Percentiles rank a stretch among this genome's conserved stretches.
Evolutionary conservation across 495 filamentous ascomycete species (phyloP).

Genomic region (Talaromyces thailandensis): DNA sequence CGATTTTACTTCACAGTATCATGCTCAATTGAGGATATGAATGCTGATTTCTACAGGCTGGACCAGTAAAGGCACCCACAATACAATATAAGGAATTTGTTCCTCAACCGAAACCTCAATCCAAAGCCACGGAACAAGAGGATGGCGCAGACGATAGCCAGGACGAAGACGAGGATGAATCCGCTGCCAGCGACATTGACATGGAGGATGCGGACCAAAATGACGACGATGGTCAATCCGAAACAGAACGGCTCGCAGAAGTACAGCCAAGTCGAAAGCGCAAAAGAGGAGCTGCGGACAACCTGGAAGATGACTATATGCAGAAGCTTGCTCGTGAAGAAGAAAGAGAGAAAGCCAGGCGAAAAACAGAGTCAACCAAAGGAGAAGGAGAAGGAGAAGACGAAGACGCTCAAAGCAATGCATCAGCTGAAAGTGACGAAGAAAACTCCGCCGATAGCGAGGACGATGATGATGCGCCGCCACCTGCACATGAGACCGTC

Average conservation of each 20-base stretch:
- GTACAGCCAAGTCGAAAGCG: constrained; percentile 56
- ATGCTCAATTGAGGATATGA: neutral
- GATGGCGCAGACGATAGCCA: constrained; percentile 20
- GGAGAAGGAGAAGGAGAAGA: constrained; percentile 11
- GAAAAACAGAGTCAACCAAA: constrained; percentile 13
- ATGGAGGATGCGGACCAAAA: constrained; percentile 34
- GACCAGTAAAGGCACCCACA: constrained; percentile 53
- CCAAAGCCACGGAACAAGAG: constrained; percentile 9
- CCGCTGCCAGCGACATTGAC: constrained; percentile 30
- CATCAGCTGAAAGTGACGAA: neutral
- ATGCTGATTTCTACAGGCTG: constrained; percentile 41
- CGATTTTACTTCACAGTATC: constrained; percentile 9
- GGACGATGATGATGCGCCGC: constrained; percentile 19
- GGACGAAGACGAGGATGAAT: no score
- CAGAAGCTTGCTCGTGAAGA: constrained; percentile 56
- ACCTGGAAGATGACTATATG: constrained; percentile 78
- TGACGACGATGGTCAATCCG: constrained; percentile 26
- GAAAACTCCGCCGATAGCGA: constrained; percentile 8
- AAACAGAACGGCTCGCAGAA: constrained; percentile 18
- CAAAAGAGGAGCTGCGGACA: constrained; percentile 58
- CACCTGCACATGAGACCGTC: constrained; percentile 52
- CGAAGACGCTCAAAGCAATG: constrained; percentile 9
- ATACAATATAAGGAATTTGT: constrained; percentile 36
- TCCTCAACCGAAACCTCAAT: constrained; percentile 14
- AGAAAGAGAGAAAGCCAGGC: constrained; percentile 38